These are phyloP conservation scores for Exserohilum turcica DNA, from an alignment of 2,329 filamentous ascomycete species.

Conservation along the genomic window DNA sequence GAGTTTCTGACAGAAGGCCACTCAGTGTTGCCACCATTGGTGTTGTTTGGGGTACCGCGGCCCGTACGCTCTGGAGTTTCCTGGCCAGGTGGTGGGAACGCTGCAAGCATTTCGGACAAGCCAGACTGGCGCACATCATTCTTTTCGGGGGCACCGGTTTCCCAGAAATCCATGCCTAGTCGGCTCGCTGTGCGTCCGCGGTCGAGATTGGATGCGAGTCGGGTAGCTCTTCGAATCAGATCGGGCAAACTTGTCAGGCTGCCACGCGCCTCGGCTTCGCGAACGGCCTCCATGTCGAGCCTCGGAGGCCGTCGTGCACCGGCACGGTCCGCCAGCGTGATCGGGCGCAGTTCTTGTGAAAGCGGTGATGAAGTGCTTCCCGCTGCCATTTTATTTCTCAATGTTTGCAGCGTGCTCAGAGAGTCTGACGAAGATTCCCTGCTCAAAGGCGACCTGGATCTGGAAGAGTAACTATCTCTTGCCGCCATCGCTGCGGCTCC, in stretches of 20 bases:
- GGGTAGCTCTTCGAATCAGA: conserved; percentile 85
- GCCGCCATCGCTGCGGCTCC: conserved; percentile 33
- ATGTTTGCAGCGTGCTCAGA: conserved; percentile 33
- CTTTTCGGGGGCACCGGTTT: conserved; percentile 42
- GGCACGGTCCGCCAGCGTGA: conserved; percentile 49
- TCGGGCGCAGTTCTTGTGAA: conserved; percentile 35
- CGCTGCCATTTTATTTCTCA: conserved; percentile 19
- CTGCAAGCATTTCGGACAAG: conserved; percentile 67
- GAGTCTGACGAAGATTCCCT: conserved; percentile 45
- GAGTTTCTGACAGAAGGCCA: conserved; percentile 35
- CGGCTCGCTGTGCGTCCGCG: conserved; percentile 72
- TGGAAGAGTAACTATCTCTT: conserved; percentile 30
- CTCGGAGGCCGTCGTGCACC: conserved; percentile 65
- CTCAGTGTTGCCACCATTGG: conserved; percentile 27
- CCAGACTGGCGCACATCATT: conserved; percentile 52
- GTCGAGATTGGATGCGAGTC: conserved; percentile 84
- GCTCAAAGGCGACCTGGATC: conserved; percentile 32
- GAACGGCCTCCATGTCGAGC: conserved; percentile 81
- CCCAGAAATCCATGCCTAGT: conserved; percentile 58
- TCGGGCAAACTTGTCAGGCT: conserved; percentile 92
- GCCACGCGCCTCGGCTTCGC: conserved; percentile 79
- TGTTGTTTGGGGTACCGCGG: conserved; percentile 41
- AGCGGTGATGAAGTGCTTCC: conserved; percentile 28
- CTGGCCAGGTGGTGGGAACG: conserved; percentile 65
- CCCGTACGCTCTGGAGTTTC: conserved; percentile 46